Evolutionary conservation across 2,329 filamentous ascomycete species (phyloP), one percentile per base, ranked within the genome.

Genomic region (Beauveria brongniartii): DNA sequence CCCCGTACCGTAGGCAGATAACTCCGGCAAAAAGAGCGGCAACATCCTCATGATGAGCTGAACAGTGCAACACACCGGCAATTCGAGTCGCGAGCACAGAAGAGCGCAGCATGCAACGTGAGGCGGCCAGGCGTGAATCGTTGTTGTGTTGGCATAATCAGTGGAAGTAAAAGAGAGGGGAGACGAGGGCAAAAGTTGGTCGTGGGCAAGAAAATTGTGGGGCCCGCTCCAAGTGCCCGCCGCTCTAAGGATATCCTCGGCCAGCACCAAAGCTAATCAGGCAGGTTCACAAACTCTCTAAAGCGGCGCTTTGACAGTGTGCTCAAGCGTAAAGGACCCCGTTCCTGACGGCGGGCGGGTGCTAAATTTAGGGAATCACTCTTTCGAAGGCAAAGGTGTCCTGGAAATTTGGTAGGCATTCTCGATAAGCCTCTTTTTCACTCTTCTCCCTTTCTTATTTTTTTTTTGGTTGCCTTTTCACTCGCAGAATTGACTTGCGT

Each of bases 381-480:
- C 41, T 52, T 56, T 56, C 53, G 56, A 28, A 61, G 20, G 63
- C 52, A 63, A 59, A 40, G 54, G 62, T 65, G 63, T 62, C 62
- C 61, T 65, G 50, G 61, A 50, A 55, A 62, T 56, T 52, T 28
- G 43, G 28, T 18, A 37, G 34, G 22, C 55, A 37, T 30, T 50
- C 55, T 16, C 18, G 34, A 51, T 44, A 57, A 8, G 26, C 43
- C 28, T 37, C 18, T 50, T 51, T 34, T 52, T 22, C 46, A 8
- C 30, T 30, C 40, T 18, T 48, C 24, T 20, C 28, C 43, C 26
- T 26, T 34, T 26, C 16, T 43, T 6, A 12, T 3, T 18, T 20
- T n/a, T 34, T 22, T 34, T 24, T 5, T n/a, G n/a, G n/a, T 20
- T 46, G 20, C 26, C 20, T 26, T n/a, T 43, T 40, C 26, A 18